phyloP scores from a whole-genome alignment of 2,329 filamentous ascomycete species.

The Dendryphion nanum region DNA sequence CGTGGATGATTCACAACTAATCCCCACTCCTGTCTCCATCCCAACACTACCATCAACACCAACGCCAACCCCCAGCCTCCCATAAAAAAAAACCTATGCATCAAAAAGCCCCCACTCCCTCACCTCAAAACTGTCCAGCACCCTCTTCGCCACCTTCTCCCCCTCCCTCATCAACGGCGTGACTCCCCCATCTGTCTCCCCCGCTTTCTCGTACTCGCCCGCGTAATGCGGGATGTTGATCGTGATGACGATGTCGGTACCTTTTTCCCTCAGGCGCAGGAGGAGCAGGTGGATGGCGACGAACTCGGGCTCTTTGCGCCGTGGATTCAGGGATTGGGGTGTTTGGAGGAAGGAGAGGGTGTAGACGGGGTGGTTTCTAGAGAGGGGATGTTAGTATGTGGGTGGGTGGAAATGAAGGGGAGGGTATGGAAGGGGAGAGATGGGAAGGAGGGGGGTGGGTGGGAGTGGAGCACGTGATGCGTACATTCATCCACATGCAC shows the following conservation, averaged over 20 bases:
- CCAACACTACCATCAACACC: too few species aligned
- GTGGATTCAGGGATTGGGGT: slow-evolving; percentile 35
- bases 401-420: slow-evolving; percentile 1
- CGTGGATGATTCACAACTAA: too few species aligned
- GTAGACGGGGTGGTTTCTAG: slow-evolving; percentile 57
- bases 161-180: slow-evolving; percentile 60
- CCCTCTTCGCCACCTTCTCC: slow-evolving; percentile 64
- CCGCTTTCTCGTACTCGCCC: slow-evolving; percentile 69
- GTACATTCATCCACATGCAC: too few species aligned
- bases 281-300: slow-evolving; percentile 76
- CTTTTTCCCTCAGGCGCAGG: slow-evolving; percentile 70
- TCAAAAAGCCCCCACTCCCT: slow-evolving; percentile 77
- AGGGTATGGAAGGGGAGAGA: slow-evolving; percentile 1
- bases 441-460: too few species aligned
- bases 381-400: slow-evolving; percentile 12
- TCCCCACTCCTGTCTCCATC: too few species aligned
- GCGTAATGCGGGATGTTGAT: slow-evolving; percentile 85
- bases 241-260: slow-evolving; percentile 79
- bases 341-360: slow-evolving; percentile 63
- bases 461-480: too few species aligned
- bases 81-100: too few species aligned
- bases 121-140: slow-evolving; percentile 73
- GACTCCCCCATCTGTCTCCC: slow-evolving; percentile 64
- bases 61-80: too few species aligned
- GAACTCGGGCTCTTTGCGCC: slow-evolving; percentile 48